Base-by-base conservation (phyloP, 2,329 filamentous ascomycete genomes). In the Cladobotryum protrusum region DNA sequence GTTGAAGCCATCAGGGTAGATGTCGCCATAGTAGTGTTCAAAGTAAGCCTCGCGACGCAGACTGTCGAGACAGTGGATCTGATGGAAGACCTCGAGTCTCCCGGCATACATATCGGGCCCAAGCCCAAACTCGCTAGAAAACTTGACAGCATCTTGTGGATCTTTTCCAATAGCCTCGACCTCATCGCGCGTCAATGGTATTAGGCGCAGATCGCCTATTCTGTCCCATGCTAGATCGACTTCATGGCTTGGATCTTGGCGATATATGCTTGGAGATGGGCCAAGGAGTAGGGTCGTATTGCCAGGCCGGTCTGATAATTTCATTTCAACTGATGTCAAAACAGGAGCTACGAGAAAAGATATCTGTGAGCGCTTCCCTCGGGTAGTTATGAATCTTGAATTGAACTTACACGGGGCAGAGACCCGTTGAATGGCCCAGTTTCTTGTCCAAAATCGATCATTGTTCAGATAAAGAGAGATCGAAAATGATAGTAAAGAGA, bases 41-140 rank as follows among this genome's bases (percentile, higher is more conserved):
- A 49, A 54, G 45, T 54, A 45, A 4, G 48, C 48, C n/a, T 53
- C 47, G 14, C 49, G 47, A 6, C 57, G 57, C 17, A 60, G 37
- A 35, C 46, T 40, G 43, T 58, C 48, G 41, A 60, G 56, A 46
- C 58, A 60, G 50, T 60, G 57, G 12, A 60, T 48, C 33, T 56
- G 52, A 43, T 60, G 58, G 18, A 58, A 54, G 9, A 57, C 50
- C 17, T 72, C 68, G 2, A 70, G 49, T 41, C 62, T 56, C 3
- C 57, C 64, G 45, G 66, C 60, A 50, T 67, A 67, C 3, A 60
- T 63, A 32, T 67, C 61, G 15, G 52, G 20, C 1, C 65, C 67
- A 39, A 63, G 52, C 13, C 59, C 61, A 54, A 62, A 66, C 18
- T 55, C 53, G 7, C 53, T 47, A n/a, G 64, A 59, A 6, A 59